Conservation (phyloP, 2,329 filamentous ascomycete genomes). For the Colletotrichum trifolii region DNA sequence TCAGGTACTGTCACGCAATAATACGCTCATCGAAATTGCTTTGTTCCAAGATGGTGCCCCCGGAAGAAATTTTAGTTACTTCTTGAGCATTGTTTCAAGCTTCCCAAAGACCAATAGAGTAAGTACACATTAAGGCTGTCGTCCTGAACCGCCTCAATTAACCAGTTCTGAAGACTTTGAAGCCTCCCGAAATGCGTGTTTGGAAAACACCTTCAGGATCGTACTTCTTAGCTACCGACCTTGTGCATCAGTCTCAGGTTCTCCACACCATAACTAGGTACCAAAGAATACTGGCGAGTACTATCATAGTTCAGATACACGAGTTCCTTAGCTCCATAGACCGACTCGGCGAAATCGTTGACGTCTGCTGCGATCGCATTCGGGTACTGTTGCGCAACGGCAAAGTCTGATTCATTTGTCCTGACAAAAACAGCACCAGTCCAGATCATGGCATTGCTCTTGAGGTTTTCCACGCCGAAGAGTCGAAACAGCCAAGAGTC, state of each 20-base stretch:
- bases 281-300: slow-evolving; percentile 42
- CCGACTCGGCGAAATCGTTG: slow-evolving; percentile 38
- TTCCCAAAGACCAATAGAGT: slow-evolving; percentile 49
- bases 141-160: background rate
- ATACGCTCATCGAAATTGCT: too few relatives aligned
- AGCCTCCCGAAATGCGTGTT: slow-evolving; percentile 46
- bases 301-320: slow-evolving; percentile 48
- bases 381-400: slow-evolving; percentile 36
- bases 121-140: background rate
- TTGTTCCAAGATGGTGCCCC: too few relatives aligned
- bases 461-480: slow-evolving; percentile 46
- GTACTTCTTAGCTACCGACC: slow-evolving; percentile 40
- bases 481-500: too few relatives aligned
- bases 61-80: too few relatives aligned
- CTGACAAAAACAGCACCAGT: background rate
- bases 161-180: slow-evolving; percentile 39
- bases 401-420: background rate
- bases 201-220: slow-evolving; percentile 45
- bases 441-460: slow-evolving; percentile 2
- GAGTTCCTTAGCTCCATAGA: slow-evolving; percentile 41
- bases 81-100: slow-evolving; percentile 59
- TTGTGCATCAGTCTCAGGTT: slow-evolving; percentile 42
- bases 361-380: slow-evolving; percentile 35
- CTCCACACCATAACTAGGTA: slow-evolving; percentile 43
- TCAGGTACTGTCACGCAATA: slow-evolving; percentile 61